Percentiles rank a stretch among this genome's conserved stretches.
Evolutionary conservation across 306 rosid genomes (phyloP).

Genomic region (Elaeagnus macrophylla): DNA sequence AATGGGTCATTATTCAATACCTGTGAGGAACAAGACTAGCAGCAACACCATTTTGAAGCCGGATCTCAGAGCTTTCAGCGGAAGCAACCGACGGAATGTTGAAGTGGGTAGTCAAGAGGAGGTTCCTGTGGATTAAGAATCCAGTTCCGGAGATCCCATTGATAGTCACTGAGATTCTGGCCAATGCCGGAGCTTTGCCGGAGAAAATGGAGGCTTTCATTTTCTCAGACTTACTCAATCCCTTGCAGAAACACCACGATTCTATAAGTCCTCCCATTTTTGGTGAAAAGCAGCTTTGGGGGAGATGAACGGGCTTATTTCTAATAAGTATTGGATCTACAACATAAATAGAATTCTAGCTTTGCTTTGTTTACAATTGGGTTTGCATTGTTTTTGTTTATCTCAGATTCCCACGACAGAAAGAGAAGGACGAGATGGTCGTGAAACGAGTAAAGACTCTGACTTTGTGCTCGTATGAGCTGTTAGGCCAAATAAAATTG

Average conservation of each 20-base stretch:
- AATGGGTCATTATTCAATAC: slow-evolving; percentile 17
- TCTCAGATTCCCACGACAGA: slow-evolving; percentile 3
- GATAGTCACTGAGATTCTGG: slow-evolving; percentile 32
- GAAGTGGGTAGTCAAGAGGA: slow-evolving; percentile 78
- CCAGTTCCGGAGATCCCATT: slow-evolving; percentile 50
- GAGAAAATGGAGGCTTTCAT: slow-evolving; percentile 71
- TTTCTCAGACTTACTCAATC: slow-evolving; percentile 76
- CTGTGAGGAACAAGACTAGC: slow-evolving; percentile 65
- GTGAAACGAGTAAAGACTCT: slow-evolving; percentile 37
- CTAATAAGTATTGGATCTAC: slow-evolving; percentile 29
- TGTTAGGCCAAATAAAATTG: slow-evolving; percentile 6
- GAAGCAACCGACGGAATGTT: slow-evolving; percentile 66
- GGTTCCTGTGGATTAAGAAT: slow-evolving; percentile 76
- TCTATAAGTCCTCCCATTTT: slow-evolving; percentile 74
- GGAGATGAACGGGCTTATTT: neutral
- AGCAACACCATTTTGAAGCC: slow-evolving; percentile 59
- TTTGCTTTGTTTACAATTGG: slow-evolving; percentile 6
- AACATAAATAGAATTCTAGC: slow-evolving; percentile 7
- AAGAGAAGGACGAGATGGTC: slow-evolving; percentile 27
- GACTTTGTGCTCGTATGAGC: slow-evolving; percentile 6
- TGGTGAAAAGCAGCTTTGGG: neutral
- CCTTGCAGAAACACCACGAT: slow-evolving; percentile 96
- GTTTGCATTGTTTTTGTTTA: slow-evolving; percentile 8
- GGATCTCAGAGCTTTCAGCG: slow-evolving; percentile 76
- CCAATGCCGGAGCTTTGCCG: slow-evolving; percentile 62